phyloP scores from a whole-genome alignment of 768 basidiomycete genomes.

The Auricularia cornea region DNA sequence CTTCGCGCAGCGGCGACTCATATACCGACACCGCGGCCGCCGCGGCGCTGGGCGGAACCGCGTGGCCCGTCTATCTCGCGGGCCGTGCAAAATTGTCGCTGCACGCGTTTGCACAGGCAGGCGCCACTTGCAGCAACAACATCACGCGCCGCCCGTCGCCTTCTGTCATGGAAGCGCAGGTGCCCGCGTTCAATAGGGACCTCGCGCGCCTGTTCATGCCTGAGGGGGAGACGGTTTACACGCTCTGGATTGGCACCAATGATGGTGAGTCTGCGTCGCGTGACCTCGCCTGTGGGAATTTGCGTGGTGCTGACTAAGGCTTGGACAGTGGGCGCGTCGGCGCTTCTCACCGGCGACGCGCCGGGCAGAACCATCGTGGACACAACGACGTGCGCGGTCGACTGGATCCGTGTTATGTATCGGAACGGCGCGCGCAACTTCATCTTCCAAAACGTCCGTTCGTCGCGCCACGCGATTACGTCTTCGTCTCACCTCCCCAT shows the following conservation, averaged over 20 bases:
- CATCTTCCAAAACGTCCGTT: constrained; percentile 46
- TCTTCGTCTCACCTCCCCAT: neutral
- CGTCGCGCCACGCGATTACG: neutral
- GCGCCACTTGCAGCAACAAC: constrained; percentile 4
- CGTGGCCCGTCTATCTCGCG: constrained; percentile 16
- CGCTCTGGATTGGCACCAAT: constrained; percentile 57
- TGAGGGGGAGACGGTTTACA: constrained; percentile 47
- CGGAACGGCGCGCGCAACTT: constrained; percentile 55
- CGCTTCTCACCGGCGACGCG: constrained; percentile 41
- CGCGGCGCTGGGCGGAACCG: constrained; percentile 17
- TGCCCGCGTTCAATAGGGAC: constrained; percentile 29
- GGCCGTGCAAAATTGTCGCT: constrained; percentile 42
- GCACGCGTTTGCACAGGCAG: constrained; percentile 48
- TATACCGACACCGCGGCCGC: constrained; percentile 45
- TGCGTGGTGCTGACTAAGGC: neutral
- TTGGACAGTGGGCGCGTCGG: constrained; percentile 37
- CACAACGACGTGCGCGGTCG: constrained; percentile 49
- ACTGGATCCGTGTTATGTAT: constrained; percentile 52
- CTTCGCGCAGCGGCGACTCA: constrained; percentile 38
- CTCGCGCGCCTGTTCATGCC: constrained; percentile 30
- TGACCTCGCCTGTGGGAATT: neutral
- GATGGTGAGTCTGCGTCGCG: constrained; percentile 25
- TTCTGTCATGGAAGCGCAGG: constrained; percentile 47
- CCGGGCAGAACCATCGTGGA: constrained; percentile 47
- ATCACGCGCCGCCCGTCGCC: constrained; percentile 31